phyloP scores from a whole-genome alignment of 2,329 filamentous ascomycete genomes.

The Colletotrichum chlorophyti region DNA sequence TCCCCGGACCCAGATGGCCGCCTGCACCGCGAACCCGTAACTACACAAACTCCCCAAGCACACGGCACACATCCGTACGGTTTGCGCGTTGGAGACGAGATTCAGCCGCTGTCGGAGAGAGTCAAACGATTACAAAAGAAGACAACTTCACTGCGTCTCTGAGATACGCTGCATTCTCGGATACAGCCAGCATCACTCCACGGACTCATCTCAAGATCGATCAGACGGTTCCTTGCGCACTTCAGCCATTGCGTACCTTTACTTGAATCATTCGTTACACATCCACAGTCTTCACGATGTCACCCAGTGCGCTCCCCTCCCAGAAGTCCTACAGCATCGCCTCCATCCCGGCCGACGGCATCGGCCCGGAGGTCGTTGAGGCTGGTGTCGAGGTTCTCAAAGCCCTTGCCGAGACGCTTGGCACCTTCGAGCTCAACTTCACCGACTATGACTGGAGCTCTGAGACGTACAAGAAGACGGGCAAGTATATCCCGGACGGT shows the following conservation, averaged over 20 bases:
- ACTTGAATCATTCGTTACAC: neutral
- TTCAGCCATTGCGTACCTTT: neutral
- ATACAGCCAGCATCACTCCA: neutral
- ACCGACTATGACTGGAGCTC: constrained; percentile 72
- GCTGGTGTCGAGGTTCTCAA: constrained; percentile 67
- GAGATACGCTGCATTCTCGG: neutral
- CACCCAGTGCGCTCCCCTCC: constrained; percentile 22
- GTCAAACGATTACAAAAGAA: constrained; percentile 19
- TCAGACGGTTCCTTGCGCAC: too few species aligned
- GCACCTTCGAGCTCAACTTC: constrained; percentile 68
- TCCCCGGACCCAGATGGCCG: too few species aligned
- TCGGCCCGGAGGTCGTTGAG: constrained; percentile 68
- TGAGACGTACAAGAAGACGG: constrained; percentile 69
- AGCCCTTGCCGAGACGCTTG: constrained; percentile 55
- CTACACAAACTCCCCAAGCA: too few species aligned
- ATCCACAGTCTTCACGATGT: constrained; percentile 4
- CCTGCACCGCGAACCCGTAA: too few species aligned
- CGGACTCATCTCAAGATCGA: neutral
- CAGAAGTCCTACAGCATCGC: constrained; percentile 57
- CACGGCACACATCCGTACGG: too few species aligned
- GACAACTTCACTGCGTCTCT: neutral
- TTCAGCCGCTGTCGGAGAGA: constrained; percentile 16
- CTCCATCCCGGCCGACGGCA: constrained; percentile 69
- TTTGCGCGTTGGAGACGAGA: neutral
- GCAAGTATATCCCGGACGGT: constrained; percentile 68